Evolutionary conservation across 768 basidiomycete species (phyloP).

Genomic region (Mycena sanguinolenta): DNA sequence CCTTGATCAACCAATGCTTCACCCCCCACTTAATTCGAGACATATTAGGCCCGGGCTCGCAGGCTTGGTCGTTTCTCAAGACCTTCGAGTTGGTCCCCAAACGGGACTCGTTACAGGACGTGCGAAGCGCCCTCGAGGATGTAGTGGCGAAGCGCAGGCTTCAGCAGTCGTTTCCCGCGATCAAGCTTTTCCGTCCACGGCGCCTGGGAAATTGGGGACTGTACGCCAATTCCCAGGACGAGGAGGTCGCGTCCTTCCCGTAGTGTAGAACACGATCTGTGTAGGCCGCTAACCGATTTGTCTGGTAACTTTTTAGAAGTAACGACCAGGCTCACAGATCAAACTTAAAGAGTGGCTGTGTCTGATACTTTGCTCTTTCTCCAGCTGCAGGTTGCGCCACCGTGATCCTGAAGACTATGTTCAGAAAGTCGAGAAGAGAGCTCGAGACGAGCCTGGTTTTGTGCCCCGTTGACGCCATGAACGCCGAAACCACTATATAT

Average conservation of each 20-base stretch:
- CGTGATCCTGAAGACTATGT: no score
- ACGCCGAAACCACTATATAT: neutral
- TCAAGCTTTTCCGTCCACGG: conserved; percentile 2
- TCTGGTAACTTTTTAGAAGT: no score
- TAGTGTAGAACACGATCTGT: no score
- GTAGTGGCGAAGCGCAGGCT: neutral
- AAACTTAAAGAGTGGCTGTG: no score
- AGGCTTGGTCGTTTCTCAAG: neutral
- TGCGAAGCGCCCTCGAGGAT: neutral
- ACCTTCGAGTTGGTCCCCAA: neutral
- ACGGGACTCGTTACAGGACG: neutral
- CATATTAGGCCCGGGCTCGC: neutral
- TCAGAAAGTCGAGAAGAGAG: no score
- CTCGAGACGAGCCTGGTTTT: no score
- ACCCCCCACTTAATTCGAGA: neutral
- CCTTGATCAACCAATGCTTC: neutral
- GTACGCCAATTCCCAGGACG: neutral
- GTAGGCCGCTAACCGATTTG: no score
- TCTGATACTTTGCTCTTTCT: no score
- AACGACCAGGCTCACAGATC: no score
- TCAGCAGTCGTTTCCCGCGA: neutral
- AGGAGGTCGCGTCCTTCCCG: no score
- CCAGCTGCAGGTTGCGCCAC: no score
- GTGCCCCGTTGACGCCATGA: neutral
- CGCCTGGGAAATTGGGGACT: neutral